phyloP scores from a whole-genome alignment of 805 yeast genomes.

The Maudiozyma saulgeensis region DNA sequence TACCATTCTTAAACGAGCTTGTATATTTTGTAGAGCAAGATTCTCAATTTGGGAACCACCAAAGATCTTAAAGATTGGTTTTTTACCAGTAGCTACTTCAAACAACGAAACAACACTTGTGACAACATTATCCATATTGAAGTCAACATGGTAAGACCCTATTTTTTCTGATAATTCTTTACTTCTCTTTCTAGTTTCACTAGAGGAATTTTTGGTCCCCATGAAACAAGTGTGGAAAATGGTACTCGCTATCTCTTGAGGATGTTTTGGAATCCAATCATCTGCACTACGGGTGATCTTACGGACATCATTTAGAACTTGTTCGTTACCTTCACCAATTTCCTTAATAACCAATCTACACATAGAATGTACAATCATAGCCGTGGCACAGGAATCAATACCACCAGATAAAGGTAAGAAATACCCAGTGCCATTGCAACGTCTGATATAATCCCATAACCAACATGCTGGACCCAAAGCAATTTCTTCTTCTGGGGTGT shows the following conservation, averaged over 20 bases:
- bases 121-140: constrained; percentile 85
- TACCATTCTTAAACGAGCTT: constrained; percentile 94
- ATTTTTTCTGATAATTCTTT: constrained; percentile 60
- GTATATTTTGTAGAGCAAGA: constrained; percentile 90
- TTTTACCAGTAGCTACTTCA: constrained; percentile 82
- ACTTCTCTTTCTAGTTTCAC: constrained; percentile 78
- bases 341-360: constrained; percentile 73
- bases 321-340: constrained; percentile 55
- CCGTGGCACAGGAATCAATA: constrained; percentile 95
- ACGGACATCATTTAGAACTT: constrained; percentile 71
- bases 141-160: constrained; percentile 83
- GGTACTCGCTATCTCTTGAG: constrained; percentile 64
- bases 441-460: constrained; percentile 95
- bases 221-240: constrained; percentile 86
- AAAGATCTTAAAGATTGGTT: constrained; percentile 80
- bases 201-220: constrained; percentile 93
- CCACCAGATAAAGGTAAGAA: constrained; percentile 95
- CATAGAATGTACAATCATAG: constrained; percentile 90
- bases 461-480: constrained; percentile 99
- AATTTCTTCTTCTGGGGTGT: constrained; percentile 88
- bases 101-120: constrained; percentile 64
- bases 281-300: constrained; percentile 48
- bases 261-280: constrained; percentile 60
- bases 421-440: constrained; percentile 84
- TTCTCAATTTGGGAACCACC: constrained; percentile 92